These are phyloP conservation scores for Areca catechu DNA, from an alignment of 176 grass and related monocot genomes.

Conservation along the genomic window DNA sequence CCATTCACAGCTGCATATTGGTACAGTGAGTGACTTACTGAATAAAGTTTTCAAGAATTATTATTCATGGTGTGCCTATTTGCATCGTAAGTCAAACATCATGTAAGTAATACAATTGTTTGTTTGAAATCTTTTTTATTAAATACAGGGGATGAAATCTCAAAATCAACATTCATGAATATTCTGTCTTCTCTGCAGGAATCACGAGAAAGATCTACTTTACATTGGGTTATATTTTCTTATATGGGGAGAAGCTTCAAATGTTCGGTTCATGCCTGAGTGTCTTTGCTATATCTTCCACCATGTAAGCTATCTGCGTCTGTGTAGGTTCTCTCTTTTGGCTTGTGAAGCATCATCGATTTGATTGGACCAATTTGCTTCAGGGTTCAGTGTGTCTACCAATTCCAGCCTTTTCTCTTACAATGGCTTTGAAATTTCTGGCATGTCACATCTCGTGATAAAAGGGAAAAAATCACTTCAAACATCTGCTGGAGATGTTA, in stretches of 20 bases:
- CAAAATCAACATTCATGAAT: slow-evolving; percentile 11
- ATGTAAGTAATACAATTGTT: slow-evolving; percentile 29
- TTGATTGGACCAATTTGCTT: too few species aligned
- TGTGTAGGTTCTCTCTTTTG: background rate
- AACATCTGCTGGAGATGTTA: too few species aligned
- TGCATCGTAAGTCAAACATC: slow-evolving; percentile 44
- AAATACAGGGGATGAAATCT: background rate
- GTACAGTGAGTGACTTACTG: slow-evolving; percentile 36
- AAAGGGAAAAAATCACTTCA: too few species aligned
- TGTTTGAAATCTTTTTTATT: slow-evolving; percentile 9
- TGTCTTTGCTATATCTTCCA: slow-evolving; percentile 98
- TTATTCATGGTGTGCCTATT: slow-evolving; percentile 69
- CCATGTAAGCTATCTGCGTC: slow-evolving; percentile 50
- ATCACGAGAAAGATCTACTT: too few species aligned
- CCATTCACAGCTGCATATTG: slow-evolving; percentile 36
- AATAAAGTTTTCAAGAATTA: slow-evolving; percentile 74
- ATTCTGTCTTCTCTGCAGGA: slow-evolving; percentile 25
- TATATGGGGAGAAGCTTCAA: slow-evolving; percentile 99
- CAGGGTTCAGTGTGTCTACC: too few species aligned
- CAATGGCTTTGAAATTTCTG: too few species aligned
- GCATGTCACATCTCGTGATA: too few species aligned
- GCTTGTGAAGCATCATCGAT: too few species aligned
- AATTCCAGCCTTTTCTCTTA: too few species aligned
- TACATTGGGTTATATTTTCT: slow-evolving; percentile 89
- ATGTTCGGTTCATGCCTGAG: slow-evolving; percentile 95